These are phyloP conservation scores for Lachnellula arida DNA, from an alignment of 2,329 filamentous ascomycete genomes.

Conservation along the genomic window DNA sequence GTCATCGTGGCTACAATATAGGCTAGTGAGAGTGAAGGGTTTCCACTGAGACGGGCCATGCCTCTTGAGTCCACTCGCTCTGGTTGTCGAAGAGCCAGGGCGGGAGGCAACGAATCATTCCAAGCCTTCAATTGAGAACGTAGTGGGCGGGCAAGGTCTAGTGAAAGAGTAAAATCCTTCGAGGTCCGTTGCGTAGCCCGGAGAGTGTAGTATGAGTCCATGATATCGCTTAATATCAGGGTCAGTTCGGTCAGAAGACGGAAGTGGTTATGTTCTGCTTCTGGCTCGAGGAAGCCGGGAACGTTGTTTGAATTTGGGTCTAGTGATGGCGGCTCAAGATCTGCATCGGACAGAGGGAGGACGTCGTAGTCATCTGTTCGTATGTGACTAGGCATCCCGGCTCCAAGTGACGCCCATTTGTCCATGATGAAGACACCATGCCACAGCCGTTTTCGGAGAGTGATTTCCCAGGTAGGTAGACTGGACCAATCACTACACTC, in stretches of 20 bases:
- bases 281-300: constrained; percentile 21
- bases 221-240: constrained; percentile 31
- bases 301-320: constrained; percentile 15
- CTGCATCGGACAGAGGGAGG: constrained; percentile 21
- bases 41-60: constrained; percentile 26
- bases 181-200: constrained; percentile 28
- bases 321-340: constrained; percentile 22
- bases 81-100: constrained; percentile 19
- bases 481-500: constrained; percentile 31
- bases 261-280: constrained; percentile 27
- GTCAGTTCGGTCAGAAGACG: constrained; percentile 29
- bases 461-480: constrained; percentile 31
- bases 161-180: constrained; percentile 28
- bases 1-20: constrained; percentile 35
- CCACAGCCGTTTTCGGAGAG: constrained; percentile 32
- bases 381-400: constrained; percentile 33
- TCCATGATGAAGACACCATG: constrained; percentile 32
- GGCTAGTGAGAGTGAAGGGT: constrained; percentile 30
- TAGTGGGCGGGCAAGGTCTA: constrained; percentile 28
- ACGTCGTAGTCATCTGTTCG: constrained; percentile 31
- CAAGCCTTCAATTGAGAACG: constrained; percentile 29
- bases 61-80: constrained; percentile 23
- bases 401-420: constrained; percentile 33
- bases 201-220: constrained; percentile 31
- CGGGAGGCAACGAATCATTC: constrained; percentile 30